Evolutionary conservation across 805 yeast genomes (phyloP).

Genomic region (Cyberlindnera xylosilytica): DNA sequence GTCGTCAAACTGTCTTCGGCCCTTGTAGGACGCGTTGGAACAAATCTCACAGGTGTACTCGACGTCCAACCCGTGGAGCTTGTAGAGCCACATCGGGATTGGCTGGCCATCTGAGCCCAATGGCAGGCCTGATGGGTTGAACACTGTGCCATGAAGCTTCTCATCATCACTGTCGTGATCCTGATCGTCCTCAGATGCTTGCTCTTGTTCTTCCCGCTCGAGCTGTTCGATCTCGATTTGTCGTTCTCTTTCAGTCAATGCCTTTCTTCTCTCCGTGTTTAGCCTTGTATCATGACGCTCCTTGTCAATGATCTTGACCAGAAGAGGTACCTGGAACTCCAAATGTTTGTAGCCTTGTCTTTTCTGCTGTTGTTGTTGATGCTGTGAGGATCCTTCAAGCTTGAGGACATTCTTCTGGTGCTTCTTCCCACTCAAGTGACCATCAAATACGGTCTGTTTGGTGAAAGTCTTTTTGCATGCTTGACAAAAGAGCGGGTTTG

Average conservation of each 20-base stretch:
- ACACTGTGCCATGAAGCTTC: constrained; percentile 12
- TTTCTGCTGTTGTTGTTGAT: too few relatives aligned
- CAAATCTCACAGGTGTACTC: constrained; percentile 83
- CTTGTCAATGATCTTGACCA: constrained; percentile 37
- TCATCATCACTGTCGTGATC: constrained; percentile 27
- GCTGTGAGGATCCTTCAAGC: neutral
- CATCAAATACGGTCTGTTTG: constrained; percentile 59
- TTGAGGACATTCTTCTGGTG: constrained; percentile 51
- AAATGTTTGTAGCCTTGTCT: constrained; percentile 34
- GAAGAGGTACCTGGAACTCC: constrained; percentile 18
- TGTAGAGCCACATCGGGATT: constrained; percentile 91
- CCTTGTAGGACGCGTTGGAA: constrained; percentile 69
- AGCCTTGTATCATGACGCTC: constrained; percentile 48
- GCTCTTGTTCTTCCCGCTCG: constrained; percentile 26
- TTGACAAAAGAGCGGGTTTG: constrained; percentile 47
- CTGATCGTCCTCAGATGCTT: constrained; percentile 30
- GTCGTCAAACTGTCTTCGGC: constrained; percentile 64
- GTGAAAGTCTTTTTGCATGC: constrained; percentile 64
- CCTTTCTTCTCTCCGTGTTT: constrained; percentile 61
- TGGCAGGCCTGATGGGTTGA: constrained; percentile 58
- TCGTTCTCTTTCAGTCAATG: constrained; percentile 59
- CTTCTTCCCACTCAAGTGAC: constrained; percentile 72
- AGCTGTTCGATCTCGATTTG: constrained; percentile 29
- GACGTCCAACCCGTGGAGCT: constrained; percentile 78
- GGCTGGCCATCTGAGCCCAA: constrained; percentile 88